Evolutionary conservation across 225 moss, liverwort and hornwort species (phyloP).

Genomic region (Straminergon stramineum): DNA sequence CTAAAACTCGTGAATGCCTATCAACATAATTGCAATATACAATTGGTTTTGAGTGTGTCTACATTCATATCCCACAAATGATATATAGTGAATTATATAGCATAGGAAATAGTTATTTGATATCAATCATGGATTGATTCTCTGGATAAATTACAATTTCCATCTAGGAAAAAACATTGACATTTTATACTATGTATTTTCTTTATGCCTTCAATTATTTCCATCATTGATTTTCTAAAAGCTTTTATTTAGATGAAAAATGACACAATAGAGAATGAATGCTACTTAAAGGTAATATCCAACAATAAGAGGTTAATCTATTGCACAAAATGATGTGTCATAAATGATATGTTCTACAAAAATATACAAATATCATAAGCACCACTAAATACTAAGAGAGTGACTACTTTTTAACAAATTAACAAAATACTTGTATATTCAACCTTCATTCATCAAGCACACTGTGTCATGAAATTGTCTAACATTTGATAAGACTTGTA

Average conservation of each 20-base stretch:
- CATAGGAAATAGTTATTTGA: too few species aligned
- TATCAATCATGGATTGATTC: neutral
- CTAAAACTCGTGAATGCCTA: neutral
- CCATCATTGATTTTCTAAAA: neutral
- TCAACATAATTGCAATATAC: fast-evolving
- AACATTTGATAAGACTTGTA: neutral
- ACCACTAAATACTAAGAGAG: fast-evolving
- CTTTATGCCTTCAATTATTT: neutral
- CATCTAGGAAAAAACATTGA: neutral
- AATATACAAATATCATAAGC: neutral
- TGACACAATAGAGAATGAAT: neutral
- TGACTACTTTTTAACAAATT: neutral
- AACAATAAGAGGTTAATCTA: neutral
- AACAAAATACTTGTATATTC: neutral
- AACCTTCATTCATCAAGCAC: fast-evolving
- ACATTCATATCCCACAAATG: neutral
- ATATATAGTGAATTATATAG: neutral
- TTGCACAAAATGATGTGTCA: neutral
- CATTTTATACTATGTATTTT: neutral
- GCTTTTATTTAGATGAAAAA: neutral
- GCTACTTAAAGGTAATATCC: neutral
- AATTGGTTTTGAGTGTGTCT: neutral
- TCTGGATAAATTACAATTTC: neutral
- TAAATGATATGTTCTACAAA: neutral
- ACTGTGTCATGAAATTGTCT: neutral